Percentiles rank a stretch among this genome's conserved stretches.
Evolutionary conservation across 2,329 filamentous ascomycete species (phyloP).

Genomic region (Pseudocercospora macadamiae): DNA sequence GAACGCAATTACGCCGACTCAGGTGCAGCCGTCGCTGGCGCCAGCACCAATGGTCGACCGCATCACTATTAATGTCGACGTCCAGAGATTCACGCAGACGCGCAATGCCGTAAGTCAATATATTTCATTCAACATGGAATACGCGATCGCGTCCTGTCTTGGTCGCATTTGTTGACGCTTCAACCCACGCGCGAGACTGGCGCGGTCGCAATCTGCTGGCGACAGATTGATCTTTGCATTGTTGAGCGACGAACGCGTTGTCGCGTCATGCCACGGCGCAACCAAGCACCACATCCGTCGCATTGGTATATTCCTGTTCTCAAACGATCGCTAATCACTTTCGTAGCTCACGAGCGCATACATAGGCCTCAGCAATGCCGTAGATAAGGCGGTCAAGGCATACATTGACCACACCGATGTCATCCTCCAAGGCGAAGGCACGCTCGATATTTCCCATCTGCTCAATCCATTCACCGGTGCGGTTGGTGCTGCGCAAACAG

Average conservation of each 20-base stretch:
- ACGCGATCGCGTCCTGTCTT: background rate
- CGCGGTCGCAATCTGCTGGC: no score
- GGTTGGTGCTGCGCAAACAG: slow-evolving; percentile 30
- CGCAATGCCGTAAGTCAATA: slow-evolving; percentile 26
- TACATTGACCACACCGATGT: slow-evolving; percentile 89
- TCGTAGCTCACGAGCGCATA: slow-evolving; percentile 74
- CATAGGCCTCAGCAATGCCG: slow-evolving; percentile 75
- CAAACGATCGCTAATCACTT: slow-evolving; percentile 1
- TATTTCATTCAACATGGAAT: background rate
- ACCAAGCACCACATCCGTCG: slow-evolving; percentile 3
- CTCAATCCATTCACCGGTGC: slow-evolving; percentile 32
- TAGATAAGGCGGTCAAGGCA: slow-evolving; percentile 77
- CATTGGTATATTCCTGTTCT: background rate
- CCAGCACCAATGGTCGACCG: slow-evolving; percentile 8
- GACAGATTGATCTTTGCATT: no score
- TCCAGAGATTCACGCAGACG: slow-evolving; percentile 26
- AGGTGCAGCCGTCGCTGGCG: background rate
- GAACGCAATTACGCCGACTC: background rate
- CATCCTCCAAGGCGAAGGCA: slow-evolving; percentile 61
- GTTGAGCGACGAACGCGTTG: background rate
- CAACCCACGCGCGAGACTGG: no score
- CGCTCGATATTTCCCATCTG: slow-evolving; percentile 38
- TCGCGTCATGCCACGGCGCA: slow-evolving; percentile 1
- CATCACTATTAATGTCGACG: slow-evolving; percentile 22
- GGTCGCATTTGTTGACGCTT: background rate